phyloP scores from a whole-genome alignment of 208 protist genomes.

The Acanthamoeba culbertsoni region DNA sequence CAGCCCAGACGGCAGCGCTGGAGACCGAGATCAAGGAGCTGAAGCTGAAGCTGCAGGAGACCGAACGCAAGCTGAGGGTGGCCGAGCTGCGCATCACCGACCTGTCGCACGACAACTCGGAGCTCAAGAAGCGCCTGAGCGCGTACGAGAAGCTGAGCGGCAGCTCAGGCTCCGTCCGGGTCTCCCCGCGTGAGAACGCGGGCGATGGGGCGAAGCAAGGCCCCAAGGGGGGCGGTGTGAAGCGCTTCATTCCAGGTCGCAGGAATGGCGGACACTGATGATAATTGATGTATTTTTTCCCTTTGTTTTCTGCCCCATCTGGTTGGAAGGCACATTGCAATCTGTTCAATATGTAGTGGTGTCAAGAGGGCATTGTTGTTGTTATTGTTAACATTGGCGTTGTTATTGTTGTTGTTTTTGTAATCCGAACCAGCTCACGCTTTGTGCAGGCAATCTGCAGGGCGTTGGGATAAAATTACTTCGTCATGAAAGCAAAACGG shows the following conservation, averaged over 20 bases:
- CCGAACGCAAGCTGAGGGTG: not conserved
- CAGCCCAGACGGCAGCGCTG: not conserved
- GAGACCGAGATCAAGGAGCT: not conserved
- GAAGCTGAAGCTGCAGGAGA: constrained; percentile 17
- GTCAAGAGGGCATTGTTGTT: too few relatives aligned
- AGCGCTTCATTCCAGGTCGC: not conserved
- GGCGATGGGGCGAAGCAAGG: not conserved
- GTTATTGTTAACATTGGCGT: too few relatives aligned
- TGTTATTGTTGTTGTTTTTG: too few relatives aligned
- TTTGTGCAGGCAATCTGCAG: too few relatives aligned
- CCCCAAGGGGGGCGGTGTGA: not conserved
- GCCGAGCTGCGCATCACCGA: not conserved
- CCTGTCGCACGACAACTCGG: not conserved
- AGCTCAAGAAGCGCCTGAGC: not conserved
- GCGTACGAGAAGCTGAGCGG: not conserved
- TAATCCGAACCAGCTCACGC: too few relatives aligned
- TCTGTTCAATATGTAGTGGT: too few relatives aligned
- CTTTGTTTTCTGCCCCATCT: too few relatives aligned
- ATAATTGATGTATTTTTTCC: too few relatives aligned
- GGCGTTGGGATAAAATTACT: too few relatives aligned
- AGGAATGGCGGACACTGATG: not conserved
- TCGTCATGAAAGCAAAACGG: too few relatives aligned
- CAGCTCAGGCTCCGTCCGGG: not conserved
- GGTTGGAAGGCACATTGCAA: too few relatives aligned
- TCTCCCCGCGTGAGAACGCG: not conserved